Base-by-base conservation (phyloP, 2,329 filamentous ascomycete genomes). In the Pseudogymnoascus sp. region DNA sequence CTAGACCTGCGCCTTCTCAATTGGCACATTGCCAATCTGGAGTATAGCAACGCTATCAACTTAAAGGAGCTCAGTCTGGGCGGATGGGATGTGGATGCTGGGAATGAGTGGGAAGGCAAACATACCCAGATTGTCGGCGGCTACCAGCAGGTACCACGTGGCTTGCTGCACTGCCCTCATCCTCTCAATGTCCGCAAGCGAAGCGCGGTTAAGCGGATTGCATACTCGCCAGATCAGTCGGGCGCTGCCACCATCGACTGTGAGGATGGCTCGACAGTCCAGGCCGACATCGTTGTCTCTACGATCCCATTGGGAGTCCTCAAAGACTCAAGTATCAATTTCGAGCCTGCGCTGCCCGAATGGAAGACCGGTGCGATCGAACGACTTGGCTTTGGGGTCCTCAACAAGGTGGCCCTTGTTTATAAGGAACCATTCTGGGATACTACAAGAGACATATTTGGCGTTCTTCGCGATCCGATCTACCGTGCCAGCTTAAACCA, bases 1-100 rank as follows among this genome's bases (percentile, higher is more conserved):
- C 90, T 91, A 72, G 95, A 99, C 71, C 88, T 96, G 75, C 86
- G 95, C 53, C 80, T 99, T 14, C 83, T 98, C 71, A 99, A 97
- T 72, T 99, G 95, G 95, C 96, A 99, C 75, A 89, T 97, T 74
- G 96, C 96, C 67, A 99, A 99, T 72, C 82, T 99, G 12, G 95
- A 99, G 75, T 99, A 99, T 73, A 96, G 93, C 66, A 99, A 98
- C 74, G 95, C 95, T 1, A 90, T 88, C 1, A 96, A 92, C 68
- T 86, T 96, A 62, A 88, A 89, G 67, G 89, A 89, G 66, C 83
- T 99, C 16, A 98, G 93, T 74, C 84, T 99, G 12, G 86, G 88
- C 6, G 88, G 93, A 0, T 98, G 96, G 91, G 96, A 99, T 75
- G 92, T 99, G 70, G 96, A 99, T 72, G 92, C 93, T 60, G 95